Conservation (phyloP, 1,139 yeast genomes). For the Pichia sp. region DNA sequence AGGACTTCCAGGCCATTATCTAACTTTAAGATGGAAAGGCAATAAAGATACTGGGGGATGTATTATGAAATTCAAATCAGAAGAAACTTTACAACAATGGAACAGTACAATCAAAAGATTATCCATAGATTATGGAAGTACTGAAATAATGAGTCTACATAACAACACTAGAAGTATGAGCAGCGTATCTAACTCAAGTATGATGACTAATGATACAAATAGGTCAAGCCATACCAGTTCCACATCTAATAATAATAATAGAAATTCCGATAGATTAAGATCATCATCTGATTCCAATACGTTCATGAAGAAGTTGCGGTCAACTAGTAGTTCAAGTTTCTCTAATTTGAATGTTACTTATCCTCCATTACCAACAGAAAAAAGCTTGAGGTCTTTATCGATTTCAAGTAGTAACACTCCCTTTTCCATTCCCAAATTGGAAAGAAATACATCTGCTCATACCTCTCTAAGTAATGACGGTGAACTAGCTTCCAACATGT, state of each 20-base stretch:
- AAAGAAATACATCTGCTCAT: conserved; percentile 11
- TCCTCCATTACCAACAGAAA: conserved; percentile 24
- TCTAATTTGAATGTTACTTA: conserved; percentile 17
- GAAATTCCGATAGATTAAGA: conserved; percentile 11
- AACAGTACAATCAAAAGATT: conserved; percentile 31
- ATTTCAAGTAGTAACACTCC: conserved; percentile 13
- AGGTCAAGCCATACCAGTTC: conserved; percentile 12
- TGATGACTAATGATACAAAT: conserved; percentile 14
- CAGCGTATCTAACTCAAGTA: conserved; percentile 9
- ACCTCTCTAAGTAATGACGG: conserved; percentile 8
- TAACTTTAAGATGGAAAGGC: conserved; percentile 74
- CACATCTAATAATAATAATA: conserved; percentile 4
- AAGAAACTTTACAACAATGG: conserved; percentile 69
- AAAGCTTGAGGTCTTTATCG: conserved; percentile 27
- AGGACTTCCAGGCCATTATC: conserved; percentile 38
- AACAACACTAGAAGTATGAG: conserved; percentile 11
- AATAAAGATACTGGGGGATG: conserved; percentile 71
- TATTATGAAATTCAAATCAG: conserved; percentile 59
- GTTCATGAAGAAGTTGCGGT: conserved; percentile 21
- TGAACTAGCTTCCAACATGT: conserved; percentile 13
- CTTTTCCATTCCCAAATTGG: not conserved
- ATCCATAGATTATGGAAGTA: conserved; percentile 8
- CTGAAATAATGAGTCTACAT: conserved; percentile 6
- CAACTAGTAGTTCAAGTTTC: conserved; percentile 25
- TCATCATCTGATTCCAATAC: conserved; percentile 23